These are phyloP conservation scores for Pythium dissotocum DNA, from an alignment of 352 stramenopile species.

Conservation along the genomic window DNA sequence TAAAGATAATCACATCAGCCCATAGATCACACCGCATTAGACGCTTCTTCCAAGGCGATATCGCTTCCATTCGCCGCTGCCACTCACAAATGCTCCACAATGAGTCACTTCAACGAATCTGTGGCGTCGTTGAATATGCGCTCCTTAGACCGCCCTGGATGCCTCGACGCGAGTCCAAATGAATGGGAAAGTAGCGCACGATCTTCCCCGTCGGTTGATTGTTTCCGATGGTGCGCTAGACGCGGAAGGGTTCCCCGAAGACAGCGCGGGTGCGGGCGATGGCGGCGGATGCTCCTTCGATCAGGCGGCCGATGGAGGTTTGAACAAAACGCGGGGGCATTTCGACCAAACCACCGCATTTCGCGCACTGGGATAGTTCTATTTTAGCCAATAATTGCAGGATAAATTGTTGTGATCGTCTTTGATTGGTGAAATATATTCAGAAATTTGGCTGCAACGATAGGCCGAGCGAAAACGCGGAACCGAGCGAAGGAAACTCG, in stretches of 20 bases:
- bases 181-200: neutral
- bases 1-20: neutral
- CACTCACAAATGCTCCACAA: slow-evolving; percentile 2
- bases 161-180: neutral
- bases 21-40: neutral
- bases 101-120: slow-evolving; percentile 15
- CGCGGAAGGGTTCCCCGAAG: neutral
- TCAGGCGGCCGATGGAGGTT: slow-evolving; percentile 13
- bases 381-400: slow-evolving; percentile 22
- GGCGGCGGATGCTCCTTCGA: neutral
- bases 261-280: neutral
- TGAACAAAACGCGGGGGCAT: slow-evolving; percentile 26
- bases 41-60: neutral
- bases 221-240: neutral
- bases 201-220: neutral
- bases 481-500: slow-evolving; percentile 18
- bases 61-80: neutral
- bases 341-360: slow-evolving; percentile 28
- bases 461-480: slow-evolving; percentile 6
- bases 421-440: slow-evolving; percentile 13
- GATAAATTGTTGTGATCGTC: neutral
- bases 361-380: slow-evolving; percentile 5
- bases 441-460: neutral
- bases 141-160: neutral
- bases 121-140: slow-evolving; percentile 2